A percentile compares a stretch with the other conserved stretches of the same genome.
Conservation (phyloP, 2,329 filamentous ascomycete genomes). For the Talaromyces sp. region DNA sequence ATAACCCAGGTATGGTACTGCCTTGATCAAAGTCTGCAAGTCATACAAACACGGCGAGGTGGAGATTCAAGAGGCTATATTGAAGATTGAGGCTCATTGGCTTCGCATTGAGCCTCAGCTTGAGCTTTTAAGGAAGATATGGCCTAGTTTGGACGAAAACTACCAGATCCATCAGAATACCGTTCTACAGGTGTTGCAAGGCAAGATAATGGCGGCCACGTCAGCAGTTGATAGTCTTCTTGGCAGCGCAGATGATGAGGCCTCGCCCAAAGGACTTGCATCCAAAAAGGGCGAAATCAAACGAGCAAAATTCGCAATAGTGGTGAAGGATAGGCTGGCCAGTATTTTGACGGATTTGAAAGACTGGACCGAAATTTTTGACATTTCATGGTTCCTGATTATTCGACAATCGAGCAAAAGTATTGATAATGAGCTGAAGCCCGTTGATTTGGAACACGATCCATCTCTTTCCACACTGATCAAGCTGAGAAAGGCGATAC, state of each 20-base stretch:
- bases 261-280: neutral
- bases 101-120: neutral
- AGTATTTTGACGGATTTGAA: constrained; percentile 17
- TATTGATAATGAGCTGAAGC: constrained; percentile 15
- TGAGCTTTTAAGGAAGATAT: neutral
- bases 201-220: neutral
- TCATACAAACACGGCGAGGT: neutral
- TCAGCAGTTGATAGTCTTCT: neutral
- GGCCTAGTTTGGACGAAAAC: neutral
- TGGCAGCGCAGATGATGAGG: neutral
- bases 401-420: constrained; percentile 16
- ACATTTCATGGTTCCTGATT: constrained; percentile 31
- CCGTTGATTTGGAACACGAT: neutral
- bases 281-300: neutral
- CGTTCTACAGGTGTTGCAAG: neutral
- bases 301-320: neutral
- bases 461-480: neutral
- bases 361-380: constrained; percentile 26
- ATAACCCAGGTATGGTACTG: neutral
- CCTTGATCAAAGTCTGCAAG: neutral
- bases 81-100: neutral
- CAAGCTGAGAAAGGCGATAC: neutral
- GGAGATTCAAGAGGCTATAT: neutral
- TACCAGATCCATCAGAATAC: neutral
- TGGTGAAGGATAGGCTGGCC: neutral